Conservation (phyloP, 495 filamentous ascomycete genomes). For the Neurospora pannonica region DNA sequence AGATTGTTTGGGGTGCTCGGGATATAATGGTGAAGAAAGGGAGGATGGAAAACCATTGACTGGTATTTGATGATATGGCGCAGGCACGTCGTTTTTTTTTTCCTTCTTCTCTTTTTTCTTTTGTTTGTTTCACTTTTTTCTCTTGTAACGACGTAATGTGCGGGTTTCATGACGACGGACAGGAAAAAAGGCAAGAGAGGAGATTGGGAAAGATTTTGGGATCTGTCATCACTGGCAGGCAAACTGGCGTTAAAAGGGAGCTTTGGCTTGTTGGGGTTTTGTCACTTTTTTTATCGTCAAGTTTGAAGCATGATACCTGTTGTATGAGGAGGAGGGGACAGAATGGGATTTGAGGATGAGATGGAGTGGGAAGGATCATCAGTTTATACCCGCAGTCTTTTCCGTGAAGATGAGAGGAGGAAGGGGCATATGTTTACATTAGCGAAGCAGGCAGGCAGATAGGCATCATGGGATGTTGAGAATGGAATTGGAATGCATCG, state of each 20-base stretch:
- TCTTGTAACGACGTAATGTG: conserved; percentile 1
- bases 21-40: not conserved
- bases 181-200: not conserved
- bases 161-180: not conserved
- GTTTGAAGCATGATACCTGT: not conserved
- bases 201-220: not conserved
- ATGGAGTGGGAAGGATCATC: not conserved
- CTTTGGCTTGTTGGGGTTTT: not conserved
- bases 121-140: conserved; percentile 1
- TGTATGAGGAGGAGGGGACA: not conserved
- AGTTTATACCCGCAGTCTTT: not conserved
- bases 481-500: not conserved
- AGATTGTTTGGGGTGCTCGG: not conserved
- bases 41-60: not conserved
- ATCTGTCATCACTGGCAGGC: not conserved
- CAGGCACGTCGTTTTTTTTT: conserved; percentile 1
- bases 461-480: not conserved
- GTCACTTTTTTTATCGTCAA: not conserved
- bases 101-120: not conserved
- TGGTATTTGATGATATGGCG: not conserved
- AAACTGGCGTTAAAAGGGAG: not conserved
- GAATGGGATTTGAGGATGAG: not conserved
- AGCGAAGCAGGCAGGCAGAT: not conserved
- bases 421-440: not conserved
- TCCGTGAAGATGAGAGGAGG: not conserved